Evolutionary conservation across 2,329 filamentous ascomycete species (phyloP), one percentile per base, ranked within the genome.

Genomic region (Cladosporium sp.): DNA sequence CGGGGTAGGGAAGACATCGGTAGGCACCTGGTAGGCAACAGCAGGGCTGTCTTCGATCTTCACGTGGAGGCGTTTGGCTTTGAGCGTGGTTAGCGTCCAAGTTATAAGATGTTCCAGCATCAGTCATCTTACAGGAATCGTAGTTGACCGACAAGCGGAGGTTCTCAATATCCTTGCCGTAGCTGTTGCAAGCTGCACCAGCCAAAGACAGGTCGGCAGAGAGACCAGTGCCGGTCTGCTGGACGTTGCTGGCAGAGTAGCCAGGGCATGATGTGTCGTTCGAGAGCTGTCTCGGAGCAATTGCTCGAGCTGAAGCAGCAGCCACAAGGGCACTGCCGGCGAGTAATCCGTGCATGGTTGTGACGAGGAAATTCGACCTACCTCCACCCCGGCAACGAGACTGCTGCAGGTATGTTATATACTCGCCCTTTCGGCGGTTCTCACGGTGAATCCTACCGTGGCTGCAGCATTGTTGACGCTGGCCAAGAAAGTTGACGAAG

Each of bases 101-200:
- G 35, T 8, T 6, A 9, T 9, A n/a, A 4, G n/a, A 5, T 43
- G 4, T 9, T 1, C 22, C 22, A n/a, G 9, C 19, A 33, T 34
- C 9, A 6, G 4, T 9, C 10, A 52, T 60, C 68, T 60, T 64
- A 84, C 81, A 72, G 31, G 77, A 79, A 61, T 86, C 77, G 62
- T 84, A 84, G 56, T 82, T 78, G 13, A 85, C 82, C 7, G 75
- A 67, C 51, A 86, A 70, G 54, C 74, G 43, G 32, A 59, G 43
- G 35, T 55, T 56, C 19, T 35, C 42, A n/a, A 59, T 52, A 43
- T 59, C 57, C n/a, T 50, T 54, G 50, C 57, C 57, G 33, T 59
- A 59, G 31, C 42, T 50, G 32, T 59, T 57, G 55, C 57, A 59
- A n/a, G 52, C 22, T 22, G 43, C n/a, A 31, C 57, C 57, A 28